A percentile compares a stretch with the other conserved stretches of the same genome.
These are phyloP conservation scores for Trichopus zeylanicus DNA, from an alignment of 116 monocot genomes.

Conservation along the genomic window DNA sequence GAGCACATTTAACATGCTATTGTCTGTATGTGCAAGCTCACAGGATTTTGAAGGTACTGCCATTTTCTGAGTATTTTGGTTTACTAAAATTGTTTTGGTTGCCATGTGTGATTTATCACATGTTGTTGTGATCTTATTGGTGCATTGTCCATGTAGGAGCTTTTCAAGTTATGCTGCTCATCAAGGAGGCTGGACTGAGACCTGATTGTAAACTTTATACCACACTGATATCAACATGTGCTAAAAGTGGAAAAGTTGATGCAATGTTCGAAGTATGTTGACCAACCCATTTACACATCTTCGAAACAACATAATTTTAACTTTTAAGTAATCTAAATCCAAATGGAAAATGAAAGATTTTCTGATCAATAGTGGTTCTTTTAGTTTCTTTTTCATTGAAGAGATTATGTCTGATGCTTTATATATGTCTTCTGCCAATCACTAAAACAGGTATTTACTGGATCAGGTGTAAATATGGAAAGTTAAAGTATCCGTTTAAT, in stretches of 20 bases:
- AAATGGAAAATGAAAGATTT: too few relatives aligned
- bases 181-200: constrained; percentile 74
- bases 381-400: too few relatives aligned
- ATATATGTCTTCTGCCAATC: too few relatives aligned
- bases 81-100: neutral
- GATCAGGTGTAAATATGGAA: too few relatives aligned
- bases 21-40: constrained; percentile 84
- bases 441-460: too few relatives aligned
- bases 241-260: constrained; percentile 92
- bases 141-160: constrained; percentile 45
- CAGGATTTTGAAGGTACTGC: constrained; percentile 79
- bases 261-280: constrained; percentile 94
- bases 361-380: too few relatives aligned
- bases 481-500: too few relatives aligned
- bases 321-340: too few relatives aligned
- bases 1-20: constrained; percentile 95
- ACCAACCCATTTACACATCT: neutral
- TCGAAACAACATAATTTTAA: too few relatives aligned
- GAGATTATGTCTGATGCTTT: too few relatives aligned
- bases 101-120: neutral
- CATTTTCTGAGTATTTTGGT: neutral
- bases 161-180: constrained; percentile 64
- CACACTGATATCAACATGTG: constrained; percentile 87
- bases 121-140: constrained; percentile 8
- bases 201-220: constrained; percentile 96